phyloP scores from a whole-genome alignment of 1,284 basidiomycete genomes.

The Austroboletus olivaceoglutinosus region DNA sequence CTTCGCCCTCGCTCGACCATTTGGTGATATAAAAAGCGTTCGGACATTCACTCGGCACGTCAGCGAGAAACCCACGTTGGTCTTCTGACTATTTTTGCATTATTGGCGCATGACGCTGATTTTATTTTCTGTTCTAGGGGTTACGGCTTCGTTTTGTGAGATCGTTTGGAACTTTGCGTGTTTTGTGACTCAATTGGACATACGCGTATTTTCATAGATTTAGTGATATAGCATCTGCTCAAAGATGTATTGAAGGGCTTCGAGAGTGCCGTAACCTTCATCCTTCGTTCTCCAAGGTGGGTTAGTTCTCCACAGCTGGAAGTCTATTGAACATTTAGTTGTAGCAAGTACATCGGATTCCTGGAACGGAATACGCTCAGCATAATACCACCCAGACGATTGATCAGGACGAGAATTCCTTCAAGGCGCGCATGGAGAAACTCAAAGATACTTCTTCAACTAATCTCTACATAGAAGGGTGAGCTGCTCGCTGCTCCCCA shows the following conservation, averaged over 20 bases:
- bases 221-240: conserved; percentile 58
- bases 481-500: neutral
- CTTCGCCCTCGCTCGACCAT: conserved; percentile 53
- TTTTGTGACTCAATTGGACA: neutral
- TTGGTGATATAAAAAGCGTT: conserved; percentile 57
- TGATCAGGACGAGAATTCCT: conserved; percentile 44
- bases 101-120: neutral
- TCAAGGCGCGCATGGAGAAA: conserved; percentile 71
- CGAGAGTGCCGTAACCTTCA: conserved; percentile 69
- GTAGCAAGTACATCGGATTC: conserved; percentile 76
- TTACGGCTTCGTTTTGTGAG: conserved; percentile 79
- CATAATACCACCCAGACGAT: conserved; percentile 18
- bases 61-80: conserved; percentile 47
- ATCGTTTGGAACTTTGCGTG: conserved; percentile 6
- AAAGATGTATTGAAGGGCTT: conserved; percentile 64
- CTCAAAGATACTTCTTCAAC: conserved; percentile 60
- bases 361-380: conserved; percentile 57
- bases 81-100: conserved; percentile 5
- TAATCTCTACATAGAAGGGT: conserved; percentile 76
- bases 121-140: conserved; percentile 47
- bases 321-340: conserved; percentile 1
- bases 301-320: neutral
- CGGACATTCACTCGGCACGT: conserved; percentile 63
- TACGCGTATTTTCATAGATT: conserved; percentile 44
- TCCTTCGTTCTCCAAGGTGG: conserved; percentile 66